Evolutionary conservation across 371 early-diverging fungal genomes (phyloP).

Genomic region (Polyrhizophydium stewartii): DNA sequence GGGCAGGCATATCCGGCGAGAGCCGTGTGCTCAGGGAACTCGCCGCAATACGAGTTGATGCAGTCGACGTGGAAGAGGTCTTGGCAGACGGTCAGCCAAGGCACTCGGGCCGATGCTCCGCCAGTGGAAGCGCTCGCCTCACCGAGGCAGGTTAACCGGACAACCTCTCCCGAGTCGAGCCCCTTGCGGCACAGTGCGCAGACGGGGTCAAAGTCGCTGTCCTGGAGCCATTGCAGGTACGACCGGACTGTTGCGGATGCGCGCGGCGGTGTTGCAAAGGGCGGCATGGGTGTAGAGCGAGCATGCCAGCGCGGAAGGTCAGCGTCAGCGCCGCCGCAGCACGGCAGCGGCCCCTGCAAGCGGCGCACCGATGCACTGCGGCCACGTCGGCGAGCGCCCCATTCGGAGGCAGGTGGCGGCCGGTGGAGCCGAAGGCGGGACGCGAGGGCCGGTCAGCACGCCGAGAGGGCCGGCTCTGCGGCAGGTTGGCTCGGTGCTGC

Average conservation of each 20-base stretch:
- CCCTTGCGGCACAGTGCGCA: constrained; percentile 34
- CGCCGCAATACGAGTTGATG: constrained; percentile 23
- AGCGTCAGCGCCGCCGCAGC: background rate
- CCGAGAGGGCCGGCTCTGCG: too few species aligned
- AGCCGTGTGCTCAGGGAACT: constrained; percentile 38
- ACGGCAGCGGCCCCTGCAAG: background rate
- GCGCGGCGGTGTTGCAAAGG: background rate
- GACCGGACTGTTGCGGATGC: constrained; percentile 29
- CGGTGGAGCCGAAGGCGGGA: too few species aligned
- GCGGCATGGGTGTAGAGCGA: too few species aligned
- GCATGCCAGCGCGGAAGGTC: background rate
- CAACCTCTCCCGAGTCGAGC: constrained; percentile 26
- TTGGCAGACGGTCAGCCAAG: constrained; percentile 2
- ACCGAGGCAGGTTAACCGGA: constrained; percentile 45
- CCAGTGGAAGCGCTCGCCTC: background rate
- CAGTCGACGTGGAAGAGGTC: constrained; percentile 45
- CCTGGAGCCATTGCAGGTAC: constrained; percentile 53
- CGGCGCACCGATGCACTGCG: too few species aligned
- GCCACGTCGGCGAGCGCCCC: too few species aligned
- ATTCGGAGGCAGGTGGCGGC: too few species aligned
- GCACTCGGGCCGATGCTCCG: background rate
- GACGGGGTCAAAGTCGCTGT: constrained; percentile 39
- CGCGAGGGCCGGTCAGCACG: too few species aligned
- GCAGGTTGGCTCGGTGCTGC: too few species aligned
- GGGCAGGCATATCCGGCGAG: constrained; percentile 40